Base-by-base conservation (phyloP, 2,329 filamentous ascomycete genomes). In the Pseudogymnoascus sp. region DNA sequence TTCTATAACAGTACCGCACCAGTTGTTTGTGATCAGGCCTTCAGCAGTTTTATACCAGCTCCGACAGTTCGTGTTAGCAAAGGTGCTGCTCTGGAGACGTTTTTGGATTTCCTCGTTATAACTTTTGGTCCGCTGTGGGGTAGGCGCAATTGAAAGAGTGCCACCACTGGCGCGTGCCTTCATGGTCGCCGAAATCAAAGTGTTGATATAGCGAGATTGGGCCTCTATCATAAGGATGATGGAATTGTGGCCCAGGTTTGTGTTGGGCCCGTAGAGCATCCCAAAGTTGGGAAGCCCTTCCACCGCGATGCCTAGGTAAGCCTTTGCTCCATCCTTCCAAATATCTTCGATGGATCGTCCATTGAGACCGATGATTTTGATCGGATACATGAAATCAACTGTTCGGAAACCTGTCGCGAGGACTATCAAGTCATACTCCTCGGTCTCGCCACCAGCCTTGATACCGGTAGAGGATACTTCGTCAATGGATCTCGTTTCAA, bases 341-440 rank as follows among this genome's bases (percentile, higher is more conserved):
- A 84, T 74, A 8, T 81, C 75, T 0, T 72, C 68, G 23, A 61
- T 19, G 7, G 29, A 23, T 35, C 38, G 19, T 45, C 35, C 16
- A 60, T 16, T 11, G 55, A 14, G 16, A 23, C 52, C 52, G 11
- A 26, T 59, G 6, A 59, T n/a, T 26, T 59, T 31, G 23, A 59
- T 59, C 6, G 52, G 52, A 31, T 38, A 19, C 52, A 59, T 60
- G 71, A 86, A 86, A 52, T 85, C 78, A 0, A 81, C 77, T 0
- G 83, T 81, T 26, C 78, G 75, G 74, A 86, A 86, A 0, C 83
- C 83, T 0, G 83, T 86, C 0, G 83, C 83, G 5, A 81, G 76
- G 21, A 86, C 73, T 11, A 86, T 76, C n/a, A 85, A 70, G 67
- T 86, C 83, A 67, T 80, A 81, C 19, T 80, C 76, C 16, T 75